phyloP scores from a whole-genome alignment of 805 yeast genomes.

The Candida ponderosae region DNA sequence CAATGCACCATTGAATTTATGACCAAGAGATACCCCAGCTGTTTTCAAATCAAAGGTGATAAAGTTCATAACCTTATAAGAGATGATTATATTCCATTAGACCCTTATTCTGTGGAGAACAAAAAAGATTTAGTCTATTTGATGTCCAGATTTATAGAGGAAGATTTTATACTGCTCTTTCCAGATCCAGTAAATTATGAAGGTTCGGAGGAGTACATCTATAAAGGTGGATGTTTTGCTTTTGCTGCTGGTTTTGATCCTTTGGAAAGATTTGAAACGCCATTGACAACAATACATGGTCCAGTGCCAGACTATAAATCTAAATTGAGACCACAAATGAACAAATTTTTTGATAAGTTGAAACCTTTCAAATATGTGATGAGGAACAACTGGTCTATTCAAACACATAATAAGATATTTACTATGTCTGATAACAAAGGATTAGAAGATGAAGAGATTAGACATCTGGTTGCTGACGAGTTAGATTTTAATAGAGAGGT shows the following conservation, averaged over 20 bases:
- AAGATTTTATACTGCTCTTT: conserved; percentile 51
- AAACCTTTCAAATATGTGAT: conserved; percentile 47
- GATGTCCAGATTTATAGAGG: conserved; percentile 41
- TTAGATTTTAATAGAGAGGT: conserved; percentile 33
- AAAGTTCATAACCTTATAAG: conserved; percentile 17
- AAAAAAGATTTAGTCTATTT: conserved; percentile 26
- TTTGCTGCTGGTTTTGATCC: conserved; percentile 77
- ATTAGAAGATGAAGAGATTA: conserved; percentile 20
- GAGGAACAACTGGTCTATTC: conserved; percentile 66
- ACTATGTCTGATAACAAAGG: conserved; percentile 38
- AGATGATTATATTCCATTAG: conserved; percentile 16
- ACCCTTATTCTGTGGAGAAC: conserved; percentile 16
- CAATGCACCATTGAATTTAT: conserved; percentile 27
- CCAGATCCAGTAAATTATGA: conserved; percentile 26
- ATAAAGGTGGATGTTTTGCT: conserved; percentile 49
- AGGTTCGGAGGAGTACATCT: conserved; percentile 44
- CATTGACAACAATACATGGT: conserved; percentile 52
- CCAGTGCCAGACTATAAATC: conserved; percentile 66
- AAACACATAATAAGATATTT: conserved; percentile 45
- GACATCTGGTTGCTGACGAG: conserved; percentile 24
- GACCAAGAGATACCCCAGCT: conserved; percentile 17
- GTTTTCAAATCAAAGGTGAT: conserved; percentile 14
- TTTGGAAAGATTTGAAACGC: conserved; percentile 37
- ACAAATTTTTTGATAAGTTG: conserved; percentile 51
- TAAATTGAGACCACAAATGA: conserved; percentile 55